phyloP scores from a whole-genome alignment of 306 rosid species.

The Ceratonia siliqua region DNA sequence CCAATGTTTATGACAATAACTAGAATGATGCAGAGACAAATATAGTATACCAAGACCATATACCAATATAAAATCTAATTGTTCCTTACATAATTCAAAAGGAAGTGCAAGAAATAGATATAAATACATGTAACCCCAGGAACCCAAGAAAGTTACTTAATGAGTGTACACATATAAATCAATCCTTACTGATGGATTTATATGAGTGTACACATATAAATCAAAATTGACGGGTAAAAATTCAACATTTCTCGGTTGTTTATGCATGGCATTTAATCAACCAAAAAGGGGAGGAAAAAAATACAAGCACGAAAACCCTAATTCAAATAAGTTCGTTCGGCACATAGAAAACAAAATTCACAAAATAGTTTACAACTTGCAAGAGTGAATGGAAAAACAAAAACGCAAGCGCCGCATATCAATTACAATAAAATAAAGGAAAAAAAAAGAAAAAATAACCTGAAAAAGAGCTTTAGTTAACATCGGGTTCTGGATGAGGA shows the following conservation, averaged over 20 bases:
- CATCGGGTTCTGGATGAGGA: constrained; percentile 89
- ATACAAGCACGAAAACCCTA: constrained; percentile 17
- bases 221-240: not conserved
- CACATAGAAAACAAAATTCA: not conserved
- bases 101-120: not conserved
- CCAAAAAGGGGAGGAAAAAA: not conserved
- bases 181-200: too few relatives aligned
- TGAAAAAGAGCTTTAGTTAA: constrained; percentile 95
- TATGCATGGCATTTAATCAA: not conserved
- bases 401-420: not conserved
- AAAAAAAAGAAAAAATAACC: constrained; percentile 43
- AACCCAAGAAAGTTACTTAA: constrained; percentile 6
- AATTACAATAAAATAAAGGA: not conserved
- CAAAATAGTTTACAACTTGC: not conserved
- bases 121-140: not conserved
- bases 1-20: not conserved
- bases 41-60: constrained; percentile 1
- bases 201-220: not conserved
- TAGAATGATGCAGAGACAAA: constrained; percentile 14
- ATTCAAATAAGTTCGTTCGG: not conserved
- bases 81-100: constrained; percentile 11
- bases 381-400: not conserved
- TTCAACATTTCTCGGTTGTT: not conserved
- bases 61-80: not conserved
- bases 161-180: not conserved